Conservation (phyloP, 2,329 filamentous ascomycete genomes). For the Fusarium sp. region DNA sequence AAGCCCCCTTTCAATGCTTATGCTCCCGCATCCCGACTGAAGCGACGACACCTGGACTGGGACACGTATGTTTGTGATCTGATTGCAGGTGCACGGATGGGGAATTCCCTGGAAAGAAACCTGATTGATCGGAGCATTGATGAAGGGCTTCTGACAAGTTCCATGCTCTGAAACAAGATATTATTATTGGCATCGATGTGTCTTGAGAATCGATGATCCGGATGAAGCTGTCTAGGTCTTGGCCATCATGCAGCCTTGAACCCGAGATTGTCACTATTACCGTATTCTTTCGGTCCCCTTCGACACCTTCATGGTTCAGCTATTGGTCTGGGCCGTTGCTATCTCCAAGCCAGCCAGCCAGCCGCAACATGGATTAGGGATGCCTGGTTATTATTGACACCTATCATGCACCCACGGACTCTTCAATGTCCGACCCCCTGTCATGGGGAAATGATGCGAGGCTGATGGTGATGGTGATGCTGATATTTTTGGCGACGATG, state of each 20-base stretch:
- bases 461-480: conserved; percentile 26
- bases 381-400: conserved; percentile 8
- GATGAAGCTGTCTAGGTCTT: conserved; percentile 2
- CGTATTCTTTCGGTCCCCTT: conserved; percentile 1
- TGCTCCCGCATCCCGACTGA: conserved; percentile 17
- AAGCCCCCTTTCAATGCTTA: conserved; percentile 22
- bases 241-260: not conserved
- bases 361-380: conserved; percentile 10
- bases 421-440: conserved; percentile 37
- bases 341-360: conserved; percentile 12
- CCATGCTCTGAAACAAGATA: conserved; percentile 27
- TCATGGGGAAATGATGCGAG: conserved; percentile 33
- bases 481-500: conserved; percentile 6
- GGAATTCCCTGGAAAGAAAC: conserved; percentile 18
- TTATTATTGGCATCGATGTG: not conserved
- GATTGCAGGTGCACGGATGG: conserved; percentile 38
- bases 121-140: conserved; percentile 2
- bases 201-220: not conserved
- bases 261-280: not conserved
- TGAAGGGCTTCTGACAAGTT: not conserved
- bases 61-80: not conserved
- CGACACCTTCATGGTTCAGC: conserved; percentile 21
- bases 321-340: conserved; percentile 20
- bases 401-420: conserved; percentile 2
- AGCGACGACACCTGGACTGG: not conserved